Base-by-base conservation (phyloP, 2,329 filamentous ascomycete genomes). In the Calonectria hawksworthii region DNA sequence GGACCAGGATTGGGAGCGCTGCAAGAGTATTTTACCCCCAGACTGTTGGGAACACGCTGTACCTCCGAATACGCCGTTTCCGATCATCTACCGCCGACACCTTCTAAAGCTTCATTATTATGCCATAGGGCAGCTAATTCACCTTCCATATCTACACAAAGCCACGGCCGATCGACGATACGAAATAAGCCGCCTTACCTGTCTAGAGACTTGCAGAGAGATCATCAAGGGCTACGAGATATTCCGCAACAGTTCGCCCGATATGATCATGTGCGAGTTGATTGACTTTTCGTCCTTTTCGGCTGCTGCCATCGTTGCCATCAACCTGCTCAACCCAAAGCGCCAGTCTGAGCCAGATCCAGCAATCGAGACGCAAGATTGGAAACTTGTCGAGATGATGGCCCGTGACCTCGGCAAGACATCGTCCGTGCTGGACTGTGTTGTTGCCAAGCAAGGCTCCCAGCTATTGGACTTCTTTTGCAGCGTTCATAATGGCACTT, bases 231-330 rank as follows among this genome's bases (percentile, higher is more conserved):
- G 83, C 14, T 89, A 88, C 75, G 61, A 75, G 34, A 73, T 67
- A 16, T 80, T 84, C 8, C 84, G 86, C 63, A 67, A 67, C 21
- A 61, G 36, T 6, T 68, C 72, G 9, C 36, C 59, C 21, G 32
- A 41, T 8, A 18, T 44, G 59, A 38, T 71, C 11, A 75, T 65
- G 13, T 88, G 88, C 80, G 88, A 88, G 56, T 75, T 88, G 44
- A 82, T 87, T 61, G 88, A 90, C 74, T 90, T 89, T 65, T 82
- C 86, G 67, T 85, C 84, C 2, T 89, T 90, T 74, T 88, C 83
- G 1, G 84, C 86, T 5, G 84, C 86, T 18, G 84, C 89, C 77
- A 81, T 89, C 1, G 76, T 90, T 6, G 78, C 87, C 4, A 79
- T 88, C 41, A 85, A 88, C 68, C 76, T 88, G 18, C 80, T 87